Base-by-base conservation (phyloP, 164 flowering plant genomes). In the Echeveria elegans region DNA sequence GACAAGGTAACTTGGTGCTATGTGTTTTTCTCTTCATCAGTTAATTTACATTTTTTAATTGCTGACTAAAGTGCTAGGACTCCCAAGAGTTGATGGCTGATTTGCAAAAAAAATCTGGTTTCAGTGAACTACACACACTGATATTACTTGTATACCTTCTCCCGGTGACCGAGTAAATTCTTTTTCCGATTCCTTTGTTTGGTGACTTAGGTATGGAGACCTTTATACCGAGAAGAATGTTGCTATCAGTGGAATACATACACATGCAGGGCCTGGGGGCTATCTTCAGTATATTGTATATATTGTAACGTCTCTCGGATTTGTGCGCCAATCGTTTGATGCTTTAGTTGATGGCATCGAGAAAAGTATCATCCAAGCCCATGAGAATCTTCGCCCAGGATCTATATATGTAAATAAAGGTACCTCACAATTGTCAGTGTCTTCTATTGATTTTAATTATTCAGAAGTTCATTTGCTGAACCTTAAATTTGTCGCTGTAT, bases 211-310 rank as follows among this genome's bases (percentile, higher is more conserved):
- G 86, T 95, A 91, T 74, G 97, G 97, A 9, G 73, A 82, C 71
- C 73, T 95, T 2, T 95, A 95, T 65, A 88, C 82, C 32, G 96
- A 89, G 72, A 79, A 85, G 45, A 95, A 95, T 81, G 97, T 95
- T 63, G 99, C 92, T 64, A 89, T 95, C 64, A 95, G 99, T 77
- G 99, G 97, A 30, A 95, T 84, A 74, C 99, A 95, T 72, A 90
- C 99, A 9, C 99, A 95, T 79, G 92, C 96, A 37, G 99, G 97
- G 18, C 99, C 99, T 29, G 99, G 97, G 41, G 99, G 97, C 58
- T 95, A 95, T 77, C 96, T 95, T 53, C 97, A 95, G 73, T 90
- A 95, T 81, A 79, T 95, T 69, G 85, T 86, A 32, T 95, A 95
- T 75, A 83, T 95, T 68, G 82, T 92, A 32, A 95, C 99, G 68